phyloP scores from a whole-genome alignment of 805 yeast genomes.

The Zygoascus bituminiphila region DNA sequence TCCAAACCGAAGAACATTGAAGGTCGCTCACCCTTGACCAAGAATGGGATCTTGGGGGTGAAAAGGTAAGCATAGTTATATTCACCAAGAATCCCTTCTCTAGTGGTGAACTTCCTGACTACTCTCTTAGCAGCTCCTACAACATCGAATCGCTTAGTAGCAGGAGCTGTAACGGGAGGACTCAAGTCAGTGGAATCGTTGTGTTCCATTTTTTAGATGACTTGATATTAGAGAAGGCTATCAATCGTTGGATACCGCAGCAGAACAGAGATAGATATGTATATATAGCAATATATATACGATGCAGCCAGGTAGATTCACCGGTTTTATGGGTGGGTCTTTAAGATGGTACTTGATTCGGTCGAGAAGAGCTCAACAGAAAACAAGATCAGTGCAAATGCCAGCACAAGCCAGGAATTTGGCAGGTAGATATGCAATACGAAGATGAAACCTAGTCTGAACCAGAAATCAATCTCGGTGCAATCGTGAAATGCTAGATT shows the following conservation, averaged over 20 bases:
- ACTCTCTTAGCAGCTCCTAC: neutral
- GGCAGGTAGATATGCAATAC: neutral
- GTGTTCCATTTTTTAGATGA: neutral
- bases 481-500: no score
- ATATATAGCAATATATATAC: neutral
- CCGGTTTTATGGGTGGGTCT: neutral
- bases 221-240: neutral
- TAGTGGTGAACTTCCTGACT: constrained; percentile 45
- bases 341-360: neutral
- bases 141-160: neutral
- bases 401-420: neutral
- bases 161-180: neutral
- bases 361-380: no score
- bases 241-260: no score
- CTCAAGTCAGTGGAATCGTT: neutral
- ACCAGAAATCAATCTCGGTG: neutral
- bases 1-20: constrained; percentile 63
- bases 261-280: neutral
- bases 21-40: constrained; percentile 50
- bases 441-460: neutral
- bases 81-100: constrained; percentile 78
- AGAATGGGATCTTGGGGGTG: constrained; percentile 72
- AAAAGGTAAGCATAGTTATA: constrained; percentile 75
- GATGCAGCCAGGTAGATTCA: neutral
- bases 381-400: neutral